Base-by-base conservation (phyloP, 306 rosid species). In the Abrus pulchellus region DNA sequence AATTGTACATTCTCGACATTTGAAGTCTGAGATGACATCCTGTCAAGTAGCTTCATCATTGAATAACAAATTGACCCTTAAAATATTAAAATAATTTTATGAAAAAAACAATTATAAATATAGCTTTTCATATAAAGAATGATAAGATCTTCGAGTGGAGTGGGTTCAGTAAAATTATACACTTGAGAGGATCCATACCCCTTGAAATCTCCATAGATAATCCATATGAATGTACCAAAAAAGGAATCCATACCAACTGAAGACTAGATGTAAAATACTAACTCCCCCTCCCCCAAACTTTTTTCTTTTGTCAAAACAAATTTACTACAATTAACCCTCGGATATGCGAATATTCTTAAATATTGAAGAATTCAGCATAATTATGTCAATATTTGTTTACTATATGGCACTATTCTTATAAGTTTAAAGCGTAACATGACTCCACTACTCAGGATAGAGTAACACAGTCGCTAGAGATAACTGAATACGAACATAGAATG, bases 401-500 rank as follows among this genome's bases (percentile, higher is more conserved):
- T 71, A 3, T 7, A 3, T 70, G 5, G 14, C 49, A 32, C 76
- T 71, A 50, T 43, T 33, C 4, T 50, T 36, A 52, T 36, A 20
- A 4, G 14, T 52, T 55, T 27, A n/a, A 52, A 66, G 71, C 1
- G 48, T 53, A 48, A 53, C 75, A 66, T 8, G 12, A 57, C 57
- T 44, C 28, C 68, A 41, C 33, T 54, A 28, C 49, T 52, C 38
- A 48, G 44, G 11, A 65, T 36, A 14, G 33, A 54, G 13, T 41
- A 60, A 50, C 28, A 28, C 40, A 43, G 38, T 44, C 1, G 50
- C 13, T 1, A 71, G 10, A 13, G 7, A 41, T 29, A 12, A 62
- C 72, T 45, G 78, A 55, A 78, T 47, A 40, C 7, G 14, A 76
- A 55, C 11, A 67, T 28, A 27, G 43, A 53, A 62, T 44, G 67